Evolutionary conservation across 179 eudicot species (phyloP).

Genomic region (Amaranthus tricolor): DNA sequence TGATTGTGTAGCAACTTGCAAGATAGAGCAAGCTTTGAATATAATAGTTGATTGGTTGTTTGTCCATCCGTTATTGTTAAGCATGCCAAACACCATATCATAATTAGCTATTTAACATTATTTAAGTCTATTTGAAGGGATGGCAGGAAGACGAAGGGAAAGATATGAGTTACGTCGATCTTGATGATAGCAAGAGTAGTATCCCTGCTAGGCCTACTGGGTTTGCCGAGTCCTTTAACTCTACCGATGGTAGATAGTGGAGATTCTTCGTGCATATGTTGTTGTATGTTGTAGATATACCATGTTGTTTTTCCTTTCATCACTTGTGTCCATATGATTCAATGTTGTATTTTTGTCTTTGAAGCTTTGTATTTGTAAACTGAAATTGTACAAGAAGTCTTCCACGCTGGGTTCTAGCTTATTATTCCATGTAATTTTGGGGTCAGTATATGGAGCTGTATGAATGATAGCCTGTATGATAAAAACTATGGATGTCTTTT

Average conservation of each 20-base stretch:
- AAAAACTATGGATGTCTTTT: neutral
- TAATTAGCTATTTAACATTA: no score
- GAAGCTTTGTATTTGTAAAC: neutral
- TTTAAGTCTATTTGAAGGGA: conserved; percentile 39
- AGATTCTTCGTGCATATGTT: neutral
- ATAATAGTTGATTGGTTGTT: no score
- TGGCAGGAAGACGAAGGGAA: conserved; percentile 92
- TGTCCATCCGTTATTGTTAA: no score
- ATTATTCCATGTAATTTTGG: neutral
- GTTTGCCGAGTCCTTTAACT: conserved; percentile 87
- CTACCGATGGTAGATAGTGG: conserved; percentile 73
- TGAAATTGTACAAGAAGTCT: conserved; percentile 12
- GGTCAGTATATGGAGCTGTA: neutral
- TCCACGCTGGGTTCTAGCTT: neutral
- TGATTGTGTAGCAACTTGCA: no score
- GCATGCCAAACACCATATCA: no score
- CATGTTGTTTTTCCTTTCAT: neutral
- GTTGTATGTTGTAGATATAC: conserved; percentile 17
- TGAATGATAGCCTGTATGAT: neutral
- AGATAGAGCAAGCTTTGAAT: no score
- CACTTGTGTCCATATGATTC: conserved; percentile 23
- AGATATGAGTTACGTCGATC: conserved; percentile 56
- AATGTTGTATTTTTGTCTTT: conserved; percentile 8
- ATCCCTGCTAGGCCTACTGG: conserved; percentile 92
- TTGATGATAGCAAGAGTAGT: conserved; percentile 81